Percentiles rank a stretch among this genome's conserved stretches.
Evolutionary conservation across 2,329 filamentous ascomycete species (phyloP).

Genomic region (Cladophialophora chaetospira): DNA sequence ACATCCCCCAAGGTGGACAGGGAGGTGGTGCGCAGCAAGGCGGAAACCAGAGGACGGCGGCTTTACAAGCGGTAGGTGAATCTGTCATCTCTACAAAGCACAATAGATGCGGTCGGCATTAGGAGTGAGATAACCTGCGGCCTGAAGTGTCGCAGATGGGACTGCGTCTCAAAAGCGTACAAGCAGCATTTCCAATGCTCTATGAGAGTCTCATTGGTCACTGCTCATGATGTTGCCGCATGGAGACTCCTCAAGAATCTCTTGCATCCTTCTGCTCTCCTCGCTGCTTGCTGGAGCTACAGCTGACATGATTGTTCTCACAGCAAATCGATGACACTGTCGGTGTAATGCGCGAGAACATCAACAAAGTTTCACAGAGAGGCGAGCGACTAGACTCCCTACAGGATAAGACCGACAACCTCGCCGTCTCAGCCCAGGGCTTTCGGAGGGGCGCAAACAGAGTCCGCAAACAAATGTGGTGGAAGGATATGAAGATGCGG

Average conservation of each 20-base stretch:
- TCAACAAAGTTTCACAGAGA: constrained; percentile 93
- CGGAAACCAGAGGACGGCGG: constrained; percentile 67
- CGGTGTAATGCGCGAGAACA: constrained; percentile 94
- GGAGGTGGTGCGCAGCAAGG: constrained; percentile 42
- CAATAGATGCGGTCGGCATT: neutral
- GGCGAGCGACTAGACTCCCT: constrained; percentile 84
- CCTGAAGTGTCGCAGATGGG: constrained; percentile 17
- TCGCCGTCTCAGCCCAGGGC: constrained; percentile 87
- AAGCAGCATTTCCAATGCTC: neutral
- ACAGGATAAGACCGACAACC: constrained; percentile 90
- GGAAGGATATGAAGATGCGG: constrained; percentile 99
- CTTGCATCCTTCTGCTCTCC: neutral
- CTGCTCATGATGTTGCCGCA: no score
- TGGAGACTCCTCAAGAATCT: neutral
- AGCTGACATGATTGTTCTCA: constrained; percentile 8
- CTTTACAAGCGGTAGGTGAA: constrained; percentile 77
- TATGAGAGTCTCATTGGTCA: no score
- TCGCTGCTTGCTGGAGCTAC: neutral
- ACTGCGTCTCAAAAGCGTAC: neutral
- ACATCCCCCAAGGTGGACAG: constrained; percentile 69
- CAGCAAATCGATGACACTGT: constrained; percentile 98
- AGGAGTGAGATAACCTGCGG: neutral
- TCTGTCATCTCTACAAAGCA: neutral
- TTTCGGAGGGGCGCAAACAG: constrained; percentile 96
- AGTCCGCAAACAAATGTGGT: constrained; percentile 98